Evolutionary conservation across 306 rosid species (phyloP), one percentile per base, ranked within the genome.

Genomic region (Cucumis cinereus): DNA sequence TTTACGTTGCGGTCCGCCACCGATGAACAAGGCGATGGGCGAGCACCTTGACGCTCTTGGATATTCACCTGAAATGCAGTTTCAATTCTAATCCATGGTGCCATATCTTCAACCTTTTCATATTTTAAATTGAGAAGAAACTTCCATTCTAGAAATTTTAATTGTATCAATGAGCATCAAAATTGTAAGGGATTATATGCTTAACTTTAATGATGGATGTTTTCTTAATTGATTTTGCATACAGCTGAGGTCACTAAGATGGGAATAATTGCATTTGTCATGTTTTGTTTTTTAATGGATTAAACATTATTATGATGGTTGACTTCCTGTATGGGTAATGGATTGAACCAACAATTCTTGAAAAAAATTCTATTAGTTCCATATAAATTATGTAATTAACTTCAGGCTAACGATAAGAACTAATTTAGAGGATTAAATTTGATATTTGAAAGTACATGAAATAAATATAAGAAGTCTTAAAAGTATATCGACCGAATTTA

Each of bases 11-110:
- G 99, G 99, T 10, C 97, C 99, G 1, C 99, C 99, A 7, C 97
- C 97, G 0, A 94, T 94, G 99, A 94, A 94, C 93, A 94, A 94
- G 85, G 99, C 96, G 67, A 92, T 94, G 97, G 89, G 84, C 35
- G 90, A 77, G 72, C 90, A 90, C 82, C 97, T 94, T 19, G 94
- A 92, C 0, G 87, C 86, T 75, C 83, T 94, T 57, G 92, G 77
- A 69, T 94, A 94, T 77, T 45, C 88, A 54, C 76, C 96, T 28
- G 93, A 92, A 75, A 88, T 81, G 91, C 61, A 20, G 61, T 26
- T 59, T 84, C 99, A 92, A 82, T 94, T 94, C 88, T 94, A 89
- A 91, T 87, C 38, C 74, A 23, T 52, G 70, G n/a, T 30, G 72
- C 16, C 66, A 49, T 80, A 61, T 10, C 72, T 82, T 28, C 54